These are phyloP conservation scores for Leptodermis oblonga DNA, from an alignment of 257 asterid species.

Conservation along the genomic window DNA sequence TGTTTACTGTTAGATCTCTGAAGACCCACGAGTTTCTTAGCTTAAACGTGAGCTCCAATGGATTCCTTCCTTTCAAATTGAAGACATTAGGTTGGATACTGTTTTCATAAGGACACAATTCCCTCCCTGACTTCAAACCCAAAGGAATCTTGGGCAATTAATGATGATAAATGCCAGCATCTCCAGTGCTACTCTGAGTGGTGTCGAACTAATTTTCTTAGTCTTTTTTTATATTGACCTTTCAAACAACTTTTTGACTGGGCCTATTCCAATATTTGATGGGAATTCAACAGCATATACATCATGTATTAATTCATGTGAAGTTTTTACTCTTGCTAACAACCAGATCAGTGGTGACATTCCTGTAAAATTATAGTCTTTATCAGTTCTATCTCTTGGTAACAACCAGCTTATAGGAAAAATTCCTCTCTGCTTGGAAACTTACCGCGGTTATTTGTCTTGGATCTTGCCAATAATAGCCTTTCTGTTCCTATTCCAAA, in stretches of 20 bases:
- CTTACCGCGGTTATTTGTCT: slow-evolving; percentile 2
- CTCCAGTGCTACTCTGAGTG: slow-evolving; percentile 7
- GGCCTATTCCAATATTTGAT: too few species aligned
- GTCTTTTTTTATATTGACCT: too few species aligned
- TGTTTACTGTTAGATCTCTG: too few species aligned
- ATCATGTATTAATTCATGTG: too few species aligned
- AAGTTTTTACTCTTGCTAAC: not conserved
- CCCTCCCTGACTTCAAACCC: slow-evolving; percentile 18
- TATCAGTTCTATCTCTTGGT: not conserved
- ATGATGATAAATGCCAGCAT: slow-evolving; percentile 7
- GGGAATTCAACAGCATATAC: too few species aligned
- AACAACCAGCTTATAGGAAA: not conserved
- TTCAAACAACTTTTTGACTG: not conserved
- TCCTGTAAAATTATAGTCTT: not conserved
- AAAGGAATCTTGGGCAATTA: not conserved
- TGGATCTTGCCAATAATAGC: slow-evolving; percentile 16
- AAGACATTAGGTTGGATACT: not conserved
- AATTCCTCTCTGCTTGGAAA: slow-evolving; percentile 9
- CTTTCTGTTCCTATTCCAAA: too few species aligned
- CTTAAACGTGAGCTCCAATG: slow-evolving; percentile 11
- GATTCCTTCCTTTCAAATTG: slow-evolving; percentile 22
- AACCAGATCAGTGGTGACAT: not conserved
- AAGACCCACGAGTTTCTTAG: too few species aligned
- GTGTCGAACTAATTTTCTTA: slow-evolving; percentile 9
- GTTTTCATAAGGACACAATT: slow-evolving; percentile 9